Conservation (phyloP, 768 basidiomycete species). For the Russula sp. region DNA sequence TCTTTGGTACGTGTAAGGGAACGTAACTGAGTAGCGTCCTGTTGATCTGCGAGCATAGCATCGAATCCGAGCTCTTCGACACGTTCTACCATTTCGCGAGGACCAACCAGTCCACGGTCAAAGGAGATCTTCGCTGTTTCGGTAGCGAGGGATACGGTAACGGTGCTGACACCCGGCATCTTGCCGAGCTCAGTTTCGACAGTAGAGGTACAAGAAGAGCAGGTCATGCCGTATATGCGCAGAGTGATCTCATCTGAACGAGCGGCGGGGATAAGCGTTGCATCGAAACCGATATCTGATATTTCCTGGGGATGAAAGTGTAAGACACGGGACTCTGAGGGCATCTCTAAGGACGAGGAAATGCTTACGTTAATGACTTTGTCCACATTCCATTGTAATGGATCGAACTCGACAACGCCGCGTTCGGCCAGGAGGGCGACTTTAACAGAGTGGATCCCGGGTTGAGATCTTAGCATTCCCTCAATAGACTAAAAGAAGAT, state of each 20-base stretch:
- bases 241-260: slow-evolving; percentile 68
- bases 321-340: background rate
- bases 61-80: slow-evolving; percentile 90
- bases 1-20: slow-evolving; percentile 89
- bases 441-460: slow-evolving; percentile 88
- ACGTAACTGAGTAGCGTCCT: slow-evolving; percentile 78
- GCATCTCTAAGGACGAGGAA: background rate
- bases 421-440: slow-evolving; percentile 98
- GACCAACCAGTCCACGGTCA: slow-evolving; percentile 67
- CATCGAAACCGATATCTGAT: slow-evolving; percentile 90
- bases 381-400: slow-evolving; percentile 70
- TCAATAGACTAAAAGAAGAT: slow-evolving; percentile 66
- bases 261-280: slow-evolving; percentile 64
- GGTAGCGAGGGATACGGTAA: slow-evolving; percentile 71
- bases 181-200: slow-evolving; percentile 67
- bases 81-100: slow-evolving; percentile 84
- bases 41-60: slow-evolving; percentile 76
- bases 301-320: slow-evolving; percentile 60
- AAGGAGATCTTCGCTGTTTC: slow-evolving; percentile 74
- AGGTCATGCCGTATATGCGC: slow-evolving; percentile 90
- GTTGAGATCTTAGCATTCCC: slow-evolving; percentile 71
- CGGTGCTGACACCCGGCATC: slow-evolving; percentile 70
- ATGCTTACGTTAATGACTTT: slow-evolving; percentile 72
- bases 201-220: slow-evolving; percentile 73
- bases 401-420: slow-evolving; percentile 87